Evolutionary conservation across 192 early-diverging fungal genomes (phyloP), one percentile per base, ranked within the genome.

Genomic region (Pilaira anomala): DNA sequence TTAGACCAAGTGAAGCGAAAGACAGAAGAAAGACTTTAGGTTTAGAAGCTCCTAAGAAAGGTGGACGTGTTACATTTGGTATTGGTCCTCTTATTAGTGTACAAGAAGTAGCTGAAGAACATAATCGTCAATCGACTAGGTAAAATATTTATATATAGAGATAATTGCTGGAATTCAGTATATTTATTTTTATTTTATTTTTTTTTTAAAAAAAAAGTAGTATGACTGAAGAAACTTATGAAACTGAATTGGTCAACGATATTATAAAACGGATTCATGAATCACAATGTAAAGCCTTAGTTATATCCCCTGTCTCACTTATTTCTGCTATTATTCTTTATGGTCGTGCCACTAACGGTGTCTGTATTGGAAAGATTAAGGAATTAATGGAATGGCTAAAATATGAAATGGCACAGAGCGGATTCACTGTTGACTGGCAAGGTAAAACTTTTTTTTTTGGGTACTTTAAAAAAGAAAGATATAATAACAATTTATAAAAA

Each of bases 281-380:
- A 3, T 46, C 48, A 1, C 73, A 75, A 65, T 63, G 63, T 5
- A 30, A 62, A 16, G 73, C 67, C 19, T 41, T 69, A 12, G 36
- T 75, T 24, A 29, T 75, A 12, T 60, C 73, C 1, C 73, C 73
- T 1, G 39, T 57, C 0, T 64, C 67, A 18, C 14, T 75, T 3
- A 42, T 75, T 8, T 52, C 65, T 1, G 60, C 74, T 16, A 75
- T 67, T 28, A 50, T 75, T 51, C 46, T 75, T 0, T 70, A 70
- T 62, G 74, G 74, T 18, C 59, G 74, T 49, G 65, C 68, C 6
- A 67, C 56, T 16, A 62, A 69, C 2, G 74, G 74, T 60, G 74
- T 75, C 1, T 60, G 57, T 48, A 39, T 67, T 54, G 68, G 65
- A 45, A 70, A 70, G 58, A 63, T 75, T 11, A 70, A 66, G 28